Conservation (phyloP, 2,329 filamentous ascomycete genomes). For the Penicillium sp. region DNA sequence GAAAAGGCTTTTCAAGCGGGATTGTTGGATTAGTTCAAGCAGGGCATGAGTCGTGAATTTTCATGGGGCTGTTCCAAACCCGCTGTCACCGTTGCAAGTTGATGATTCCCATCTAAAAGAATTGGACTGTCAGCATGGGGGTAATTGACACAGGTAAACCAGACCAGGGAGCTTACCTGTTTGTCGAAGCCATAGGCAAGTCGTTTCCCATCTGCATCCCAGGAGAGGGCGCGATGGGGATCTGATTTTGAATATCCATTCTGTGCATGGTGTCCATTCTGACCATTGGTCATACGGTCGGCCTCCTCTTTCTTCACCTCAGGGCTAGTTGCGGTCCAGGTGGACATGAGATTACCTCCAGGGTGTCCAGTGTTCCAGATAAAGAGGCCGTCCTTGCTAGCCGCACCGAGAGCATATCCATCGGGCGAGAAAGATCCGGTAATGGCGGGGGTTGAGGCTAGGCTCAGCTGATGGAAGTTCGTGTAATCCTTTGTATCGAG, state of each 20-base stretch:
- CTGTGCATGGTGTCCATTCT: conserved; percentile 34
- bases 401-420: conserved; percentile 46
- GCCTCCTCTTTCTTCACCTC: conserved; percentile 34
- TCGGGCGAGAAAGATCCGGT: conserved; percentile 47
- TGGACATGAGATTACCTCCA: conserved; percentile 43
- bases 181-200: conserved; percentile 50
- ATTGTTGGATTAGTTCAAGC: conserved; percentile 1
- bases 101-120: conserved; percentile 36
- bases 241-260: conserved; percentile 30
- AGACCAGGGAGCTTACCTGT: conserved; percentile 40
- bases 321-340: conserved; percentile 34
- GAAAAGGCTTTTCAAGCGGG: conserved; percentile 1
- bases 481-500: conserved; percentile 36
- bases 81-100: conserved; percentile 39
- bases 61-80: background rate
- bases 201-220: conserved; percentile 55
- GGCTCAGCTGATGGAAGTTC: conserved; percentile 37
- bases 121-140: background rate
- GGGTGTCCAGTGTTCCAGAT: conserved; percentile 48
- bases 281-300: conserved; percentile 33
- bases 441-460: conserved; percentile 41
- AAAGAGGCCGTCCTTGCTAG: conserved; percentile 42
- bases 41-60: conserved; percentile 8
- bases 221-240: conserved; percentile 45
- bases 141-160: background rate